These are phyloP conservation scores for Urostyla sp. DNA, from an alignment of 73 alveolate genomes.

Conservation along the genomic window DNA sequence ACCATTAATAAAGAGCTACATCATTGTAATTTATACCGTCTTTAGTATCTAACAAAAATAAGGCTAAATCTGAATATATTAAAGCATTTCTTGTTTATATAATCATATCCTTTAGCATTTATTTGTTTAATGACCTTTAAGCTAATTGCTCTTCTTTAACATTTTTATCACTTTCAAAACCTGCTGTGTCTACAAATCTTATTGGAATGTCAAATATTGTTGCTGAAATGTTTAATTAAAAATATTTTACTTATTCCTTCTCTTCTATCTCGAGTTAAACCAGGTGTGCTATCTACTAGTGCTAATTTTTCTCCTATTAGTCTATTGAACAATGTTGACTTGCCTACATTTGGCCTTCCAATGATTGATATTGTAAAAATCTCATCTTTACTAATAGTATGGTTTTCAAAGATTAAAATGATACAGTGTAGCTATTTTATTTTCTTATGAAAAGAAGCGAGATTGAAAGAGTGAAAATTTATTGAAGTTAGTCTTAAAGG, in stretches of 20 bases:
- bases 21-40: constrained; percentile 83
- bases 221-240: constrained; percentile 19
- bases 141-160: constrained; percentile 45
- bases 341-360: constrained; percentile 86
- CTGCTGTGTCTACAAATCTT: constrained; percentile 92
- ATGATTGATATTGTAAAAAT: constrained; percentile 66
- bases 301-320: constrained; percentile 62
- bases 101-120: constrained; percentile 66
- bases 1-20: constrained; percentile 77
- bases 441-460: too few relatives aligned
- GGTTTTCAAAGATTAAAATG: too few relatives aligned
- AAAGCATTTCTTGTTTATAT: constrained; percentile 77
- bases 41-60: constrained; percentile 80
- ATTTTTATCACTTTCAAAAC: constrained; percentile 71
- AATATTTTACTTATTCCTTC: constrained; percentile 66
- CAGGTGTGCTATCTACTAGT: constrained; percentile 73
- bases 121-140: constrained; percentile 13
- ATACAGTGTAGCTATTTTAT: background rate
- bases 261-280: constrained; percentile 80
- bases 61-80: constrained; percentile 77
- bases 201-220: constrained; percentile 77
- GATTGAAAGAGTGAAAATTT: background rate
- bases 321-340: constrained; percentile 69
- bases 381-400: constrained; percentile 38
- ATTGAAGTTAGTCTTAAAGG: background rate